Percentiles rank a stretch among this genome's conserved stretches.
phyloP scores from a whole-genome alignment of 139 green algal species.

The Microglena sp. region DNA sequence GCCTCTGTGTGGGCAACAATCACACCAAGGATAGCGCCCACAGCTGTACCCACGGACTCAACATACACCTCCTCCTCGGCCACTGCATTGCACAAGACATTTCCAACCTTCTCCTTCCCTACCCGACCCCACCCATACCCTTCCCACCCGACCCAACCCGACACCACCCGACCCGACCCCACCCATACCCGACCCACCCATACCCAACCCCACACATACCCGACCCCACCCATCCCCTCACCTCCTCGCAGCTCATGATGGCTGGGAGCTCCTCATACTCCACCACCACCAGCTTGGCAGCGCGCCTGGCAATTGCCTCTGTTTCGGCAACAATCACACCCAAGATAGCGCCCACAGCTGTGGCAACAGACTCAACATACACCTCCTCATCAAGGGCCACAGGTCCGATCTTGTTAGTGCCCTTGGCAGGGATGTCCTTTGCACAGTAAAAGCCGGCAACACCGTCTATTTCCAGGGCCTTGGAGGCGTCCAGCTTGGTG shows the following conservation, averaged over 20 bases:
- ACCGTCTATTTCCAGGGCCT: constrained; percentile 39
- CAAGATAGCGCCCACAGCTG: constrained; percentile 57
- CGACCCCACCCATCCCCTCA: no score
- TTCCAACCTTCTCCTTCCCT: no score
- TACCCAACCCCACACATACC: no score
- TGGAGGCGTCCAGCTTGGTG: constrained; percentile 63
- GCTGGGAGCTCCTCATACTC: constrained; percentile 81
- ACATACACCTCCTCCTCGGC: no score
- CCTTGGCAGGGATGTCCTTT: constrained; percentile 73
- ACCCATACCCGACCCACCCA: no score
- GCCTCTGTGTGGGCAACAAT: constrained; percentile 74
- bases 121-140: neutral
- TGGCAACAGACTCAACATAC: neutral
- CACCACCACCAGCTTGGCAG: constrained; percentile 62
- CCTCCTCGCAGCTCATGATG: constrained; percentile 82
- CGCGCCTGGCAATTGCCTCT: constrained; percentile 53
- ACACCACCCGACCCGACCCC: no score
- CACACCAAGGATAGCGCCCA: constrained; percentile 78
- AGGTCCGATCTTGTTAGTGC: constrained; percentile 75
- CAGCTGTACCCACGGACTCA: no score
- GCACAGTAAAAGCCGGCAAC: constrained; percentile 64
- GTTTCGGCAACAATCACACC: constrained; percentile 80
- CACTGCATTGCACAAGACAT: no score
- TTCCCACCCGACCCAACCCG: neutral
- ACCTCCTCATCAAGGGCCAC: constrained; percentile 82